Evolutionary conservation across 2,329 filamentous ascomycete genomes (phyloP), one percentile per base, ranked within the genome.

Genomic region (Dichotomopilus funicola): DNA sequence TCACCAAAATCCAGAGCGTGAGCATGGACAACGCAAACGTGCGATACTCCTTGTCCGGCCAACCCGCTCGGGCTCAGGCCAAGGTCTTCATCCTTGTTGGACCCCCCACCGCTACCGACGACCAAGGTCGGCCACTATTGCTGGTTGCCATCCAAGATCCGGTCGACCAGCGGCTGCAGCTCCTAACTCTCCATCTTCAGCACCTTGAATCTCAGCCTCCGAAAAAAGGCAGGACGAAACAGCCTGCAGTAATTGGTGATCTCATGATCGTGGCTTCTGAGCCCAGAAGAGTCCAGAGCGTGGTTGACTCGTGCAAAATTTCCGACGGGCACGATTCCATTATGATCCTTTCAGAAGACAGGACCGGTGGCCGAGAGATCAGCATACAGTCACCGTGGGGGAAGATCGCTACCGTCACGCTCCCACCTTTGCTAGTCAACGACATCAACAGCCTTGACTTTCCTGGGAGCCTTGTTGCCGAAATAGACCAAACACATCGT

Each of bases 311-410:
- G 6, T 89, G 86, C 69, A 87, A 83, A 63, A 69, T 91, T 44
- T 75, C 78, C 4, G 87, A 91, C 67, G 84, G 84, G 1, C 75
- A 78, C 33, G 75, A 87, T 53, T 82, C 85, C 36, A 83, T 91
- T 51, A 72, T 91, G 2, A 82, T 88, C 33, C 72, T 92, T 11
- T 87, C 84, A 3, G 81, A 86, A 62, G 81, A 82, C 31, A 77
- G 78, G 50, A 75, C 82, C 60, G 85, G 86, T 1, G 78, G 79
- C 35, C 79, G 82, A 47, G 82, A 87, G 64, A 70, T 92, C 12
- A 88, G 85, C 61, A 73, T 89, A 8, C 87, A 91, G 68, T 86
- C 86, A 5, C 87, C 87, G 0, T 91, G 88, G 88, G 85, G 85
- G 55, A 79, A 80, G 51, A 75, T 87, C 10, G 82, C 84, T n/a